These are phyloP conservation scores for Nicotiana noctiflora DNA, from an alignment of 257 asterid genomes.

Conservation along the genomic window DNA sequence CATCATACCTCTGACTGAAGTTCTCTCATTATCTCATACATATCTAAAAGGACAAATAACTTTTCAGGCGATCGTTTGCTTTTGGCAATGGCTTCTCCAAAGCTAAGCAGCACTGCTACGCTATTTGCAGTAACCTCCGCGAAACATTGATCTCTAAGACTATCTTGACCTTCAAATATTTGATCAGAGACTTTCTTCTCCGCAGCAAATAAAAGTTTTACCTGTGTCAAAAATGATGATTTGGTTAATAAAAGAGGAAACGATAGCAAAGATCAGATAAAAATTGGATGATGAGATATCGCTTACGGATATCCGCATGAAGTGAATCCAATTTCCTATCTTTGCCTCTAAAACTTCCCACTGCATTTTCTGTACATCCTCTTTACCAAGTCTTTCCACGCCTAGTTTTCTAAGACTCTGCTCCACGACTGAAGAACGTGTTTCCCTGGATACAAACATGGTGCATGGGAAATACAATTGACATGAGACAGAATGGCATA, in stretches of 20 bases:
- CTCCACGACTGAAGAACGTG: constrained; percentile 63
- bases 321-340: constrained; percentile 84
- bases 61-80: constrained; percentile 95
- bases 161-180: constrained; percentile 51
- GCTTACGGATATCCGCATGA: constrained; percentile 74
- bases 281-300: neutral
- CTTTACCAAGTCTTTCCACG: constrained; percentile 83
- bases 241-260: constrained; percentile 1
- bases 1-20: constrained; percentile 67
- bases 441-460: constrained; percentile 46
- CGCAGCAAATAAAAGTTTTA: constrained; percentile 74
- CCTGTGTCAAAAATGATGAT: constrained; percentile 32
- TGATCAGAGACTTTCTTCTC: constrained; percentile 81
- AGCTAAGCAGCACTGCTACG: constrained; percentile 64
- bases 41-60: constrained; percentile 85
- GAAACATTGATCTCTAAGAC: constrained; percentile 73
- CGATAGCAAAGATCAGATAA: neutral
- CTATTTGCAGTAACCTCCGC: constrained; percentile 72
- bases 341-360: constrained; percentile 95
- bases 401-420: constrained; percentile 86
- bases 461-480: neutral
- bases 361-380: constrained; percentile 94
- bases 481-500: neutral
- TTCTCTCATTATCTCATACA: constrained; percentile 93
- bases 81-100: constrained; percentile 90